Conservation (phyloP, 2,329 filamentous ascomycete species). For the Phialophora verrucosa region DNA sequence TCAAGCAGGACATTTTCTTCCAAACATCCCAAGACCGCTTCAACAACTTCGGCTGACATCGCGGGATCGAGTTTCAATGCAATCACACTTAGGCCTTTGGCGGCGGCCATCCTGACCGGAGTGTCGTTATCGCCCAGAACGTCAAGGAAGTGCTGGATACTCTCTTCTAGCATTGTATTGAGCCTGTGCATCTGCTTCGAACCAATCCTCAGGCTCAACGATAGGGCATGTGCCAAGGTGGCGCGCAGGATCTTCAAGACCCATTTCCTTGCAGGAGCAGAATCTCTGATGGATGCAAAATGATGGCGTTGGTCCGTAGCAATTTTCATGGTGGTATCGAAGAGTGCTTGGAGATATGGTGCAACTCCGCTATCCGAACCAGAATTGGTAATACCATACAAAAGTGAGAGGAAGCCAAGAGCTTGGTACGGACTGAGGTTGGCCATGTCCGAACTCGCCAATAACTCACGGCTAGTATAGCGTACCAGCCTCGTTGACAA, state of each 20-base stretch:
- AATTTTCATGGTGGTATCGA: conserved; percentile 66
- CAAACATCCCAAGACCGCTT: conserved; percentile 76
- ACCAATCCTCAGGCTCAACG: conserved; percentile 53
- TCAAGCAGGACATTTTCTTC: conserved; percentile 67
- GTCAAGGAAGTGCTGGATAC: conserved; percentile 81
- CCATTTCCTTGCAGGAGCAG: conserved; percentile 79
- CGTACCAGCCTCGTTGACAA: conserved; percentile 70
- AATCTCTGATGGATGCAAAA: conserved; percentile 65
- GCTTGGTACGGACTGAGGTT: conserved; percentile 70
- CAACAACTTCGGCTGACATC: conserved; percentile 85
- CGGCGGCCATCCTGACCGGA: conserved; percentile 85
- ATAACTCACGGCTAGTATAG: conserved; percentile 72
- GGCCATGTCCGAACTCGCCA: conserved; percentile 49
- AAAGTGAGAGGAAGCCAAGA: conserved; percentile 78
- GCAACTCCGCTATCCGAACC: conserved; percentile 77
- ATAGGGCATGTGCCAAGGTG: conserved; percentile 69
- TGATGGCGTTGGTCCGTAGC: conserved; percentile 58
- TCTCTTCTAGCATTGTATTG: conserved; percentile 71
- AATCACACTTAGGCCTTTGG: conserved; percentile 88
- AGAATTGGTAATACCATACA: conserved; percentile 74
- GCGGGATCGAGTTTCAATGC: conserved; percentile 77
- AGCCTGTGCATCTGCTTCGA: conserved; percentile 35
- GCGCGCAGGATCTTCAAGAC: conserved; percentile 84
- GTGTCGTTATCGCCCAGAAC: conserved; percentile 85
- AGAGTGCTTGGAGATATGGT: conserved; percentile 68